phyloP scores from a whole-genome alignment of 1,284 basidiomycete genomes.

The Apiotrichum siamense region DNA sequence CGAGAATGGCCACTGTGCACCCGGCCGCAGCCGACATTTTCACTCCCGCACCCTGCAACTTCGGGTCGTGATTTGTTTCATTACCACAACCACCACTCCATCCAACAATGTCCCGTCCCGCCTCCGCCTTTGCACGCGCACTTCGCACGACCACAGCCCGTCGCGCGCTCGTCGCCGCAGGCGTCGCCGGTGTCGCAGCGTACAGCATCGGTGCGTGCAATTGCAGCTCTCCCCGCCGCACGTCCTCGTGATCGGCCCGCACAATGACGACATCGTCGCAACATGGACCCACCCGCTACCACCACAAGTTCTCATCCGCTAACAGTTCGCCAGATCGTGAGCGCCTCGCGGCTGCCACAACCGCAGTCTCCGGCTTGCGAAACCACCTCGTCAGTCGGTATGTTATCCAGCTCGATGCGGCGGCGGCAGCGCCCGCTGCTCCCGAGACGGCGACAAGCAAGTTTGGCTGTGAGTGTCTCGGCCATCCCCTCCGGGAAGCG shows the following conservation, averaged over 20 bases:
- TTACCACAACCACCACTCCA: not conserved
- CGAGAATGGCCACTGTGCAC: too few relatives aligned
- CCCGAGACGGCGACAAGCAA: not conserved
- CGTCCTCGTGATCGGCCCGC: too few relatives aligned
- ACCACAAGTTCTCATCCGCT: not conserved
- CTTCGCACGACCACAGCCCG: not conserved
- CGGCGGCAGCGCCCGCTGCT: constrained; percentile 1
- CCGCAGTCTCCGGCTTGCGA: not conserved
- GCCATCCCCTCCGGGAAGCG: too few relatives aligned
- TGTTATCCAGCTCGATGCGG: constrained; percentile 2
- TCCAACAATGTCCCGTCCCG: not conserved
- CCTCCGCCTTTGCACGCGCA: not conserved
- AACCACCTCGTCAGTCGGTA: not conserved
- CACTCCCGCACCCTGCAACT: too few relatives aligned
- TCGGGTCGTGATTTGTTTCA: too few relatives aligned
- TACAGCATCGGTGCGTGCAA: constrained; percentile 3
- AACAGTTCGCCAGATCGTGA: constrained; percentile 2
- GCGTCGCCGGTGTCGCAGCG: not conserved
- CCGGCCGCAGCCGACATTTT: not conserved
- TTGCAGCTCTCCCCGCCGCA: not conserved
- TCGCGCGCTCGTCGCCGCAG: not conserved
- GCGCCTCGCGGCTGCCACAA: not conserved
- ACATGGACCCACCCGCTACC: too few relatives aligned
- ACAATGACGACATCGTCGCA: too few relatives aligned
- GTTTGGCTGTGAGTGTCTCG: not conserved